Evolutionary conservation across 2,329 filamentous ascomycete species (phyloP).

Genomic region (Exserohilum rostratum): DNA sequence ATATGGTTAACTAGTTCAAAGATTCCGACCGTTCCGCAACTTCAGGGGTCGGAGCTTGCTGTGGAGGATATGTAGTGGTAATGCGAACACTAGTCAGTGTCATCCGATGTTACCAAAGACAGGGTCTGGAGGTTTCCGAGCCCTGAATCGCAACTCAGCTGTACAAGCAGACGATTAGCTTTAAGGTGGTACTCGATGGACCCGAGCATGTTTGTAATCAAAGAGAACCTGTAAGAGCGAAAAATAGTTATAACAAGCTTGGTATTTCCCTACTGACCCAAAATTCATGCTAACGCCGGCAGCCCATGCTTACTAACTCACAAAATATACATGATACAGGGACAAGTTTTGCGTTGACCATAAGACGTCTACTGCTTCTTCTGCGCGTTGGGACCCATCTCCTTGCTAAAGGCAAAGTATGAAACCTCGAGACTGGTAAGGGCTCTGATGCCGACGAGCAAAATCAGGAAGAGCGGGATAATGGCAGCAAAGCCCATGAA

Average conservation of each 20-base stretch:
- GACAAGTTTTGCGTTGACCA: slow-evolving; percentile 1
- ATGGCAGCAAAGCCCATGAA: slow-evolving; percentile 82
- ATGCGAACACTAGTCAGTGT: background rate
- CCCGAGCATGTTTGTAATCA: background rate
- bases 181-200: background rate
- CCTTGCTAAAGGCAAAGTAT: slow-evolving; percentile 95
- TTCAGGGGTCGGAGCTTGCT: background rate
- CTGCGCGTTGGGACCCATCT: slow-evolving; percentile 85
- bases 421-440: slow-evolving; percentile 83
- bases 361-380: slow-evolving; percentile 68
- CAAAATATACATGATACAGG: slow-evolving; percentile 10
- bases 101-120: background rate
- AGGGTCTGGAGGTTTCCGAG: no score
- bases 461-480: slow-evolving; percentile 74
- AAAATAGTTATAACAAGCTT: slow-evolving; percentile 7
- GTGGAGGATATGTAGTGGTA: background rate
- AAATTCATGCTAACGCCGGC: slow-evolving; percentile 10
- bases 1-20: slow-evolving; percentile 7
- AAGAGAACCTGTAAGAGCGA: background rate
- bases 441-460: slow-evolving; percentile 78
- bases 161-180: no score
- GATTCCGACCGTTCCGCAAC: slow-evolving; percentile 1
- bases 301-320: slow-evolving; percentile 15
- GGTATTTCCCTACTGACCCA: slow-evolving; percentile 16
- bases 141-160: no score